Conservation (phyloP, 495 filamentous ascomycete species). For the Aspergillus panamensis region DNA sequence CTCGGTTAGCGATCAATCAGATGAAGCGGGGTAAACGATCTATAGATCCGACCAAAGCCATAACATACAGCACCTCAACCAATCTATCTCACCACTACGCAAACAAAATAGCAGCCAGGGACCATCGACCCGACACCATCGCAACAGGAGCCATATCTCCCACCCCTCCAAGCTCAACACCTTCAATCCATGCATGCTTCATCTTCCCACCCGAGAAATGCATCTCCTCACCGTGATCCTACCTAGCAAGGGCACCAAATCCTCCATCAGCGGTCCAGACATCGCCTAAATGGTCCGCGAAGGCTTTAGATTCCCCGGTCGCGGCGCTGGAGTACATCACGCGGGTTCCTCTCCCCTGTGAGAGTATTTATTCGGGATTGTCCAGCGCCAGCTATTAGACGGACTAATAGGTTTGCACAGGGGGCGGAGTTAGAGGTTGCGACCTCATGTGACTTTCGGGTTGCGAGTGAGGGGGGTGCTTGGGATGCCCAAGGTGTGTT, state of each 20-base stretch:
- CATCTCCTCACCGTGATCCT: constrained; percentile 23
- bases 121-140: not conserved
- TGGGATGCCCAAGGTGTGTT: constrained; percentile 27
- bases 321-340: constrained; percentile 22
- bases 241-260: constrained; percentile 23
- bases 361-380: constrained; percentile 17
- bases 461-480: constrained; percentile 20
- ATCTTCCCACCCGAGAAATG: constrained; percentile 11
- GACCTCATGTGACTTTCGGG: constrained; percentile 25
- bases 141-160: constrained; percentile 24
- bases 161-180: constrained; percentile 26
- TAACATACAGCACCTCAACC: not conserved
- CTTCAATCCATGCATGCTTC: constrained; percentile 22
- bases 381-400: constrained; percentile 24
- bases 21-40: not conserved
- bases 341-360: constrained; percentile 20
- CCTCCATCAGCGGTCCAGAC: constrained; percentile 28
- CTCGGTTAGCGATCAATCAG: not conserved
- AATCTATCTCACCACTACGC: not conserved
- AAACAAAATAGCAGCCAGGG: not conserved
- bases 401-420: constrained; percentile 26
- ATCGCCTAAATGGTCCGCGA: constrained; percentile 22
- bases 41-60: not conserved
- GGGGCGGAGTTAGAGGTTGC: constrained; percentile 26
- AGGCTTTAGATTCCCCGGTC: constrained; percentile 14